A percentile compares a stretch with the other conserved stretches of the same genome.
phyloP scores from a whole-genome alignment of 2,329 filamentous ascomycete species.

The Trichoderma sp. region DNA sequence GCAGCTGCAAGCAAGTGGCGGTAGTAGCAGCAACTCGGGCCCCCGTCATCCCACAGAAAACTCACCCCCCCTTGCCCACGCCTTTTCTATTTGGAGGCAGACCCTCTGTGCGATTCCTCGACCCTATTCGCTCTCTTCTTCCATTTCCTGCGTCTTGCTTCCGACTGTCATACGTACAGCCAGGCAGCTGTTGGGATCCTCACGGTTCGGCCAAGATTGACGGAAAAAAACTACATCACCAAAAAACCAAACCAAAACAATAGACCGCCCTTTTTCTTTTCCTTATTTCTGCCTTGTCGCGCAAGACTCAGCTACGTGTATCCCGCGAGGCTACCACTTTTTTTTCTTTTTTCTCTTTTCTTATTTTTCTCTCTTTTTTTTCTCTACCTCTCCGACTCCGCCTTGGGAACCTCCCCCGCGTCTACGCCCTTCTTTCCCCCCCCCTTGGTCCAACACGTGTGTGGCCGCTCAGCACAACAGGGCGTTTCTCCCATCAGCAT shows the following conservation, averaged over 20 bases:
- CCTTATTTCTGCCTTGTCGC: slow-evolving; percentile 15
- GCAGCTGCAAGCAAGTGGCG: slow-evolving; percentile 28
- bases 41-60: slow-evolving; percentile 23
- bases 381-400: slow-evolving; percentile 21
- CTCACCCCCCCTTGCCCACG: slow-evolving; percentile 10
- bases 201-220: slow-evolving; percentile 14
- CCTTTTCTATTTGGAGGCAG: slow-evolving; percentile 22
- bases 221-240: slow-evolving; percentile 6
- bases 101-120: slow-evolving; percentile 26
- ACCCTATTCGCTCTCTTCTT: slow-evolving; percentile 28
- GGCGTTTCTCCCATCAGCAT: slow-evolving; percentile 33
- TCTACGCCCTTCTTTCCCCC: slow-evolving; percentile 33
- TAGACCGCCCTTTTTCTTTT: slow-evolving; percentile 29
- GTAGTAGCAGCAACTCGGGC: slow-evolving; percentile 20
- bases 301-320: slow-evolving; percentile 15
- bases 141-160: slow-evolving; percentile 10
- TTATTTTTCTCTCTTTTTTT: background rate
- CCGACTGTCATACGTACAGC: slow-evolving; percentile 27
- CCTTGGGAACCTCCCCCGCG: slow-evolving; percentile 29
- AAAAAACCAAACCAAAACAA: slow-evolving; percentile 13
- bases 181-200: slow-evolving; percentile 29
- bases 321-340: slow-evolving; percentile 24
- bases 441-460: slow-evolving; percentile 37
- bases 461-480: slow-evolving; percentile 30
- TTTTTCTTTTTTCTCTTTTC: slow-evolving; percentile 6